phyloP scores from a whole-genome alignment of 2,329 filamentous ascomycete species.

The Diaporthe longicolla region DNA sequence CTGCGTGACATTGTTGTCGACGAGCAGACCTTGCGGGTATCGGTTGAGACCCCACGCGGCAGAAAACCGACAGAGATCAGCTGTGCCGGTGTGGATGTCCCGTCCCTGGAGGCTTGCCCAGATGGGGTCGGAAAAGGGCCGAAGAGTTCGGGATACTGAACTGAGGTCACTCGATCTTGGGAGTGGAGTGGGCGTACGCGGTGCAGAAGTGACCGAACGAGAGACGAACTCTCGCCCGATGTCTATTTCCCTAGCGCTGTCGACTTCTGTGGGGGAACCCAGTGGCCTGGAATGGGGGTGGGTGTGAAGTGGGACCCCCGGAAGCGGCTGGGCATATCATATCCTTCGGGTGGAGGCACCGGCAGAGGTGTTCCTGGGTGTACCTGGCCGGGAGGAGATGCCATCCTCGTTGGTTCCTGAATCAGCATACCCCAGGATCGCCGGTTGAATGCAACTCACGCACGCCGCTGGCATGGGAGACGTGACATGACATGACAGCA shows the following conservation, averaged over 20 bases:
- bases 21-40: neutral
- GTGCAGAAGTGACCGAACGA: constrained; percentile 19
- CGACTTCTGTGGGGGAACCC: constrained; percentile 28
- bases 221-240: constrained; percentile 27
- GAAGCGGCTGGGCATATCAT: neutral
- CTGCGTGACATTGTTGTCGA: constrained; percentile 17
- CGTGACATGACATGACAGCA: neutral
- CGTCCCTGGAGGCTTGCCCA: constrained; percentile 8
- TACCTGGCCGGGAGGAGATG: constrained; percentile 11
- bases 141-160: neutral
- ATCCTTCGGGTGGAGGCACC: constrained; percentile 19
- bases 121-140: constrained; percentile 27
- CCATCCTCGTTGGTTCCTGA: constrained; percentile 20
- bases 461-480: neutral
- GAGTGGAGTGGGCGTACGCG: constrained; percentile 27
- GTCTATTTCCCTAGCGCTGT: constrained; percentile 18
- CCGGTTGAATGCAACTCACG: constrained; percentile 4
- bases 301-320: neutral
- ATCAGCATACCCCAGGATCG: constrained; percentile 18
- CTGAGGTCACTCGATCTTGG: constrained; percentile 31
- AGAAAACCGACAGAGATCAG: constrained; percentile 31
- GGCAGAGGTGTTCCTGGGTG: constrained; percentile 8
- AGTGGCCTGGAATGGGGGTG: constrained; percentile 19
- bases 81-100: constrained; percentile 28
- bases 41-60: neutral